Conservation (phyloP, 768 basidiomycete genomes). For the Collybiopsis confluens region DNA sequence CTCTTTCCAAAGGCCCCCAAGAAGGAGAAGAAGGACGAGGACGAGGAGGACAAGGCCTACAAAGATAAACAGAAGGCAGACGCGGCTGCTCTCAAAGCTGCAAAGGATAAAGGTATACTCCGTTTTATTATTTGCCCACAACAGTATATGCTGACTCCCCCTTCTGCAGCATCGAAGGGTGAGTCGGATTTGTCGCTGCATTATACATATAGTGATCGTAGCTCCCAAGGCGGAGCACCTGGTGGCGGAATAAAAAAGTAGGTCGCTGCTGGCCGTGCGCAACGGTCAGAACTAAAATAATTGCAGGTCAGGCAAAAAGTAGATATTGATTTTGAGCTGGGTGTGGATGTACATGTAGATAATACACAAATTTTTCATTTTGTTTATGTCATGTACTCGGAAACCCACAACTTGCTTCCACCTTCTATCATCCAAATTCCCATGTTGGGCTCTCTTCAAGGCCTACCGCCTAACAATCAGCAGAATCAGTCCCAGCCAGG, state of each 20-base stretch:
- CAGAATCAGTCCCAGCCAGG: conserved; percentile 38
- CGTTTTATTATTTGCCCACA: neutral
- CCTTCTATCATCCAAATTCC: conserved; percentile 42
- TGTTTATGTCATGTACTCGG: neutral
- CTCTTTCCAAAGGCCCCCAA: conserved; percentile 59
- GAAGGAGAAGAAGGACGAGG: conserved; percentile 72
- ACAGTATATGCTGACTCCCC: conserved; percentile 1
- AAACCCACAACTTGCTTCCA: neutral
- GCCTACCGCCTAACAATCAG: conserved; percentile 51
- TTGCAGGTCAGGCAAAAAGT: conserved; percentile 80
- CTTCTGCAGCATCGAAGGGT: conserved; percentile 51
- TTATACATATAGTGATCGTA: too few species aligned
- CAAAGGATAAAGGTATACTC: conserved; percentile 63
- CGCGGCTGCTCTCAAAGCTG: conserved; percentile 65
- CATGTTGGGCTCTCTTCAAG: conserved; percentile 73
- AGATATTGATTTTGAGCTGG: conserved; percentile 18
- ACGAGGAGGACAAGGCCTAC: conserved; percentile 68
- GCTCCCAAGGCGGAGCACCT: conserved; percentile 71
- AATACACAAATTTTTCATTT: too few species aligned
- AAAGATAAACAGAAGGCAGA: conserved; percentile 78
- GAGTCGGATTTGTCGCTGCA: conserved; percentile 18
- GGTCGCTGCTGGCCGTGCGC: too few species aligned
- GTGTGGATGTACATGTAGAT: too few species aligned
- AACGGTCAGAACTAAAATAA: too few species aligned
- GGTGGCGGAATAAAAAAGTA: conserved; percentile 85